Base-by-base conservation (phyloP, 2,329 filamentous ascomycete species). In the Ophiocordyceps polyrhachis-furcata region DNA sequence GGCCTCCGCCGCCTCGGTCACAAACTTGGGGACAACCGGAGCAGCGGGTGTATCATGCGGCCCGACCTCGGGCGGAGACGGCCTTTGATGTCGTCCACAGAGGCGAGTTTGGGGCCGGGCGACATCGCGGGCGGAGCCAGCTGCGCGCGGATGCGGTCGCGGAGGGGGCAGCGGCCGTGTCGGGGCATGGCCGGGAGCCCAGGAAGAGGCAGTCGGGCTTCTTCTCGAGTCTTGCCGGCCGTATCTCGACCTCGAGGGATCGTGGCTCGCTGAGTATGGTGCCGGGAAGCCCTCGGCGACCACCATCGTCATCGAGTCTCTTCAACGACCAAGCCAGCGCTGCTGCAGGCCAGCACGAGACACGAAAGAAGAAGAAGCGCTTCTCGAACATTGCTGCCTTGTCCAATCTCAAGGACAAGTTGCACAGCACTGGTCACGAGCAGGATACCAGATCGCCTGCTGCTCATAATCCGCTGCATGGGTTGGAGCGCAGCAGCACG, bases 311-410 rank as follows among this genome's bases (percentile, higher is more conserved):
- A 3, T 42, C 21, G 13, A 50, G 44, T 14, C 46, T 52, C 19
- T 1, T 23, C 1, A 41, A 17, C 13, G 55, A 55, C 6, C 44
- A 38, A 29, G 41, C 35, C 35, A 38, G 35, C 11, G 14, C 25
- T 29, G 14, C 25, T 4, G n/a, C n/a, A 14, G 7, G 13, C 29
- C 38, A 43, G 37, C 43, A 47, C 38, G 44, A 49, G 15, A 46
- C 45, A 15, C 43, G 47, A 3, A 28, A 41, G 35, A 71, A 68
- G 56, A 71, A 67, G 56, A 70, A 68, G 49, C 59, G 69, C 12
- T 67, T 73, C 47, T 70, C 69, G 0, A 62, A 57, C 17, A 51
- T 62, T 13, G 45, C 53, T 21, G 55, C 55, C 25, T 52, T 52
- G 13, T 50, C 67, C 11, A 61, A 57, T 7, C 51, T 59, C 19